Evolutionary conservation across 1,284 basidiomycete species (phyloP).

Genomic region (Rhodotorula sp.): DNA sequence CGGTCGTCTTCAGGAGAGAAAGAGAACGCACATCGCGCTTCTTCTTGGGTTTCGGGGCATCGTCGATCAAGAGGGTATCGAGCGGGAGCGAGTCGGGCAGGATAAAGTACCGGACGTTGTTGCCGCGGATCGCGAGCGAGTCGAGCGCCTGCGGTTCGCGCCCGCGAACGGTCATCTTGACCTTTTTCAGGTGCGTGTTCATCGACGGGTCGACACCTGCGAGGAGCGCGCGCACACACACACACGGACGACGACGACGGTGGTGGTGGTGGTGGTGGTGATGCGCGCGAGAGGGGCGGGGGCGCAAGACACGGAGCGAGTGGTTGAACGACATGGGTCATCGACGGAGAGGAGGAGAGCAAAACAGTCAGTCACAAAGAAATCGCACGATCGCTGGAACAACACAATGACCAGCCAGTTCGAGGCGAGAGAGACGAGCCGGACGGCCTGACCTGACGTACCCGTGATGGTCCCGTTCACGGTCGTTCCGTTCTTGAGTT

Average conservation of each 20-base stretch:
- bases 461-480: constrained; percentile 97
- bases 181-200: constrained; percentile 55
- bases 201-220: constrained; percentile 48
- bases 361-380: not conserved
- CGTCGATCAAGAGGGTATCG: constrained; percentile 94
- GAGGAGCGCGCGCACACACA: too few species aligned
- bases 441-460: constrained; percentile 51
- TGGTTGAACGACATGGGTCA: too few species aligned
- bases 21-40: constrained; percentile 59
- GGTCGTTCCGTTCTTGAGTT: constrained; percentile 95
- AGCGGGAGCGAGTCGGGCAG: constrained; percentile 93
- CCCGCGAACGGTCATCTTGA: constrained; percentile 90
- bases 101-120: constrained; percentile 82
- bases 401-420: too few species aligned
- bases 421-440: not conserved
- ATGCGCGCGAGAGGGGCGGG: not conserved
- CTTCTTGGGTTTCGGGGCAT: constrained; percentile 93
- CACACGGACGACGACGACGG: too few species aligned
- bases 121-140: constrained; percentile 73
- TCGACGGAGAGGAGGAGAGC: too few species aligned
- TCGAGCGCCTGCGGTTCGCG: constrained; percentile 80
- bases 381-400: not conserved
- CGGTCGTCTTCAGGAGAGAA: not conserved
- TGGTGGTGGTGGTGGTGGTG: not conserved
- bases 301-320: not conserved